A percentile compares a stretch with the other conserved stretches of the same genome.
Conservation (phyloP, 1,284 basidiomycete species). For the Naganishia albida region DNA sequence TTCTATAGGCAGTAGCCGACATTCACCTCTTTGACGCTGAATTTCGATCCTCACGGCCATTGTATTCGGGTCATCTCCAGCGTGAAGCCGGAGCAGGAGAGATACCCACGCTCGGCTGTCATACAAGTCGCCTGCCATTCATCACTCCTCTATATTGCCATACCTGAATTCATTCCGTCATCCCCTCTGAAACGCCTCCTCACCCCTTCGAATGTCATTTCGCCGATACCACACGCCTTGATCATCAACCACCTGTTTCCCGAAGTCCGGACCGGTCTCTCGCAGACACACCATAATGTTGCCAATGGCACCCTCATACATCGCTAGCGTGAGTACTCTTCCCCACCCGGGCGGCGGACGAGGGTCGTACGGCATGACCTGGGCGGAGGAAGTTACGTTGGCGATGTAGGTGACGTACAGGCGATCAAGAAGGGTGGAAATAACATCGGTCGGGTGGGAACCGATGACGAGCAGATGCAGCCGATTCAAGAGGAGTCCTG, state of each 20-base stretch:
- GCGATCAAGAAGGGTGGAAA: not conserved
- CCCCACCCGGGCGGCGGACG: not conserved
- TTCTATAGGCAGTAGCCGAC: too few relatives aligned
- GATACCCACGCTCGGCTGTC: too few relatives aligned
- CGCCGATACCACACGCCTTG: not conserved
- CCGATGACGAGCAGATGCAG: constrained; percentile 1
- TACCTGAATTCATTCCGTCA: too few relatives aligned
- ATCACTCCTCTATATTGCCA: too few relatives aligned
- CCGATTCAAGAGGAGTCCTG: not conserved
- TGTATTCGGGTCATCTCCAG: too few relatives aligned
- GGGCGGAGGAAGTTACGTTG: not conserved
- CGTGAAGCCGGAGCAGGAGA: too few relatives aligned
- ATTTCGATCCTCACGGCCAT: too few relatives aligned
- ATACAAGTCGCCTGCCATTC: not conserved
- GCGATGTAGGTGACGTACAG: not conserved
- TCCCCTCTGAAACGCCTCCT: not conserved
- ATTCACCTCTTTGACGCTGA: too few relatives aligned
- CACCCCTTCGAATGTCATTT: not conserved
- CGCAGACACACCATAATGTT: not conserved
- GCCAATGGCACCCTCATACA: not conserved
- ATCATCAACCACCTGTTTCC: not conserved
- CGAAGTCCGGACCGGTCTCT: not conserved
- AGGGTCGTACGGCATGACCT: constrained; percentile 10
- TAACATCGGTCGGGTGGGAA: not conserved
- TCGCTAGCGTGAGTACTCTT: not conserved